These are phyloP conservation scores for Trichocladium uniseriatum DNA, from an alignment of 495 filamentous ascomycete species.

Conservation along the genomic window DNA sequence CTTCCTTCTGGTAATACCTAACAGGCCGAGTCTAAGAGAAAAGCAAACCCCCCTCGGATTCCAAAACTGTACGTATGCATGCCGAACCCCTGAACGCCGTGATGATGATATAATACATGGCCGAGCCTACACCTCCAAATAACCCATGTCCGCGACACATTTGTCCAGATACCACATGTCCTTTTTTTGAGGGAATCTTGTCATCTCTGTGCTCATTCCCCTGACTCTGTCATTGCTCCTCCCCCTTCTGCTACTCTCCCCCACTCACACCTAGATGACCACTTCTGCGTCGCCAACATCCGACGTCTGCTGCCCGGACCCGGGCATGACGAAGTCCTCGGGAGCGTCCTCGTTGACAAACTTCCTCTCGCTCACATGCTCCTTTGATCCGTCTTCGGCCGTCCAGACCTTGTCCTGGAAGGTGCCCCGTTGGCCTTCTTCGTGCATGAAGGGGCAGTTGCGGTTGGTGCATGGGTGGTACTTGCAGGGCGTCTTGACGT, in stretches of 20 bases:
- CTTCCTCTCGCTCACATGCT: slow-evolving; percentile 83
- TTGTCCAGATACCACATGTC: slow-evolving; percentile 4
- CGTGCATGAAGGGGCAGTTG: slow-evolving; percentile 79
- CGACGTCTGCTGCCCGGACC: slow-evolving; percentile 24
- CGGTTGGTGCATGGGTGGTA: slow-evolving; percentile 86
- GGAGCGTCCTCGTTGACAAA: slow-evolving; percentile 61
- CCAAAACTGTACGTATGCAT: slow-evolving; percentile 11
- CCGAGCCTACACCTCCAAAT: slow-evolving; percentile 1
- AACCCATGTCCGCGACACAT: not conserved
- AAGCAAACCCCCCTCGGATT: slow-evolving; percentile 6
- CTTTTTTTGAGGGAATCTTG: not conserved
- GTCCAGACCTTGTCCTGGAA: slow-evolving; percentile 91
- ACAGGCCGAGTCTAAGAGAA: slow-evolving; percentile 5
- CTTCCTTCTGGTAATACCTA: not conserved
- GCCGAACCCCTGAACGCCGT: slow-evolving; percentile 14
- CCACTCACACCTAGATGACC: slow-evolving; percentile 19
- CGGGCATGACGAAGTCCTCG: slow-evolving; percentile 76
- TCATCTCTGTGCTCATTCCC: not conserved
- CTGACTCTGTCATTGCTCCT: not conserved
- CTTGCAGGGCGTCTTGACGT: slow-evolving; percentile 72
- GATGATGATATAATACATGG: slow-evolving; percentile 23
- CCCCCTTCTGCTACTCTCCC: slow-evolving; percentile 1
- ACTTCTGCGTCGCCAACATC: slow-evolving; percentile 19
- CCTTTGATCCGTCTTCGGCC: slow-evolving; percentile 45
- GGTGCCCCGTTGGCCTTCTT: slow-evolving; percentile 73